Evolutionary conservation across 306 rosid genomes (phyloP), one percentile per base, ranked within the genome.

Genomic region (Albizia julibrissin): DNA sequence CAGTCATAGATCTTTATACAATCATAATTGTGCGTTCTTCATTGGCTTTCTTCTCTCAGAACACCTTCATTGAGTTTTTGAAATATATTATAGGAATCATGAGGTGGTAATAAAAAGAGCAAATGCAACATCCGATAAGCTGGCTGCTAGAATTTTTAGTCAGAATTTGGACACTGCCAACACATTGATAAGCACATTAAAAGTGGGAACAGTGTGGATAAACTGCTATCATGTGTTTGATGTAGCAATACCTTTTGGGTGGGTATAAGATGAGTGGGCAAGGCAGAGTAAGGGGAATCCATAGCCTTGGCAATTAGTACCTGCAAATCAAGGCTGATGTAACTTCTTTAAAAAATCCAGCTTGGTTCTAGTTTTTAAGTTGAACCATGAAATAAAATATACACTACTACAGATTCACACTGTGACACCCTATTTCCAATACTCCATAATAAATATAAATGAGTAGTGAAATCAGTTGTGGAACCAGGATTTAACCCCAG

Each of bases 261-360:
- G 95, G 98, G 34, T 92, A 85, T 77, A 94, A 94, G 91, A 88
- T 89, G 98, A 94, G 97, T 61, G 97, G 97, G 3, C 86, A 80
- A 34, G 95, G 97, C n/a, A 87, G 95, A 82, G 98, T 89, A 44
- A 92, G 85, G 74, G 95, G 97, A 54, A 82, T 88, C 50, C 89
- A 94, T 73, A 82, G 95, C 74, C 95, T 92, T 72, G 56, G 71
- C n/a, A 91, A 86, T 82, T 94, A 29, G 31, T 29, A 94, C 89
- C 83, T 89, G 81, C 98, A 94, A 88, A 89, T 94, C 47, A 94
- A 94, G 87, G 93, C 94, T 83, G 95, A n/a, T 71, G 92, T 94
- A 64, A 88, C 93, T 31, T 69, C 92, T 74, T 44, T 94, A 84
- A 82, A 87, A 47, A 92, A 90, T 82, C 91, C 97, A 6, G 90